A percentile compares a stretch with the other conserved stretches of the same genome.
These are phyloP conservation scores for Plasmodium cynomolgi DNA, from an alignment of 169 alveolate genomes.

Conservation along the genomic window DNA sequence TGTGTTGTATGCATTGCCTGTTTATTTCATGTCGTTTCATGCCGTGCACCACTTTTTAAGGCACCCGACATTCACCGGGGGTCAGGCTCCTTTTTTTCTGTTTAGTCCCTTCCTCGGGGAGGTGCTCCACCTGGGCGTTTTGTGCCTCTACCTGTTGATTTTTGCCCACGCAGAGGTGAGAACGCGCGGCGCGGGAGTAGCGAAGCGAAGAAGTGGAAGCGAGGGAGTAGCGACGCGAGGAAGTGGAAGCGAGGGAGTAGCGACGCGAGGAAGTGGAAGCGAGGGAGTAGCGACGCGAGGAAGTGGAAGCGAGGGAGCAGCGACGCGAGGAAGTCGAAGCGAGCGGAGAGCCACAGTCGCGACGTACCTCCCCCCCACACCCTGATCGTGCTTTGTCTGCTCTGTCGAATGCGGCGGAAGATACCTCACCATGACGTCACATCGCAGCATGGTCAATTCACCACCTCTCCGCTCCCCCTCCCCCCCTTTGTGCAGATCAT, in stretches of 20 bases:
- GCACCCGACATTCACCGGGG: not conserved
- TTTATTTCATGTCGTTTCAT: conserved; percentile 50
- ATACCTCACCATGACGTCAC: not conserved
- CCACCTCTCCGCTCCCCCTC: not conserved
- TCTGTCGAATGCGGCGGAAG: not conserved
- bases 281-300: no score
- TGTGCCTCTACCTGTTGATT: conserved; percentile 19
- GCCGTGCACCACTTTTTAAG: conserved; percentile 18
- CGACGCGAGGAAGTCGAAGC: no score
- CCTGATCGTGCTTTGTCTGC: not conserved
- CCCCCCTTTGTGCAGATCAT: conserved; percentile 47
- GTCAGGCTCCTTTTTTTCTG: not conserved
- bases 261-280: no score
- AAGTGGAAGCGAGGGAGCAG: not conserved
- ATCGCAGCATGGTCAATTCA: not conserved
- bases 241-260: not conserved
- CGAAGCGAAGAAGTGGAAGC: not conserved
- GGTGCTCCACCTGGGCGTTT: conserved; percentile 26
- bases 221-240: no score
- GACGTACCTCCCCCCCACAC: not conserved
- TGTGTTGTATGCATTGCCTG: conserved; percentile 56
- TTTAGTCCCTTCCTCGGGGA: conserved; percentile 12
- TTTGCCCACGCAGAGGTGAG: conserved; percentile 75
- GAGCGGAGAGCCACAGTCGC: not conserved
- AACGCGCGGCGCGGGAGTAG: not conserved